Base-by-base conservation (phyloP, 2,329 filamentous ascomycete genomes). In the Cucurbitaria berberidis region DNA sequence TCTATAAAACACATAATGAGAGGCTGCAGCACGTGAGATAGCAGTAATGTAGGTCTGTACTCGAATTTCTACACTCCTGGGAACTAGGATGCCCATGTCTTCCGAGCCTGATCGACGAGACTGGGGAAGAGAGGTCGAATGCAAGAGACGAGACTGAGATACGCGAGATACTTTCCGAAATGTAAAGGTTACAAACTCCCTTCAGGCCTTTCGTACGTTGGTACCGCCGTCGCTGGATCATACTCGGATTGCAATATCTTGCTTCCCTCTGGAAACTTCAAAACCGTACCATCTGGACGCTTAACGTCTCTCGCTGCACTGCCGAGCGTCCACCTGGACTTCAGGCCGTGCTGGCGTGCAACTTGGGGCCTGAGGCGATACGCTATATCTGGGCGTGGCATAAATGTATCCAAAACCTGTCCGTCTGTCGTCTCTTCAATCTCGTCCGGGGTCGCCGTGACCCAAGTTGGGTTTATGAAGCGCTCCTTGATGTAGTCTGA, bases 401-500 rank as follows among this genome's bases (percentile, higher is more conserved):
- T n/a, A 11, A 46, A 45, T 11, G 19, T 57, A 6, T 41, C 15
- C 30, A 48, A 18, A 5, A 43, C 11, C 11, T 35, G 32, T 10
- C 9, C 9, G 22, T 51, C 41, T 1, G 45, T 48, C 5, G 48
- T 45, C 24, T 47, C 35, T 15, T 60, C 51, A 11, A 44, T 19
- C 29, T 60, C 57, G 3, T 51, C 51, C 3, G 55, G 54, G 24
- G 34, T 47, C 18, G 51, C 45, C 7, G n/a, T 55, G 8, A 58
- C 43, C 49, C 45, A 50, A 1, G 53, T 47, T 1, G 49, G 34
- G 6, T 35, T 38, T 5, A 29, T 11, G 21, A 53, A 48, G 15
- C 45, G 45, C 29, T 56, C 18, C 21, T 42, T 39, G 43, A 40
- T n/a, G 10, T 47, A 22, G n/a, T 52, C 30, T 10, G 41, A 19